phyloP scores from a whole-genome alignment of 306 rosid genomes.

The Gastrolobium bilobum region DNA sequence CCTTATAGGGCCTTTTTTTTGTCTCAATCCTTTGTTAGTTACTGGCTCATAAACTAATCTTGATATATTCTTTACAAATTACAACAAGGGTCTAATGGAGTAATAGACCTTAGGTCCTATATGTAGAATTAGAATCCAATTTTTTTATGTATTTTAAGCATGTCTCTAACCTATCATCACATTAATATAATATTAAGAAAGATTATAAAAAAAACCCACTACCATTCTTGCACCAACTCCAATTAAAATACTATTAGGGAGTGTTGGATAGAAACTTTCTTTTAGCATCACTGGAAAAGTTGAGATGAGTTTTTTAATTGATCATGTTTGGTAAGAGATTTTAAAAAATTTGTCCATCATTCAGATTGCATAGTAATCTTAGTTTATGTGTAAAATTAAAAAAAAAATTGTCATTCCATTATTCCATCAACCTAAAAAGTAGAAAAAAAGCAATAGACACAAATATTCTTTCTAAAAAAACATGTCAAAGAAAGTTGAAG shows the following conservation, averaged over 20 bases:
- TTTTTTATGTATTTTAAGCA: conserved; percentile 31
- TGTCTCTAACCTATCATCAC: conserved; percentile 14
- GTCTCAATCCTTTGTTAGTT: conserved; percentile 33
- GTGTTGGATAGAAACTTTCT: too few species aligned
- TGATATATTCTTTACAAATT: conserved; percentile 43
- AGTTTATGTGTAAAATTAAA: too few species aligned
- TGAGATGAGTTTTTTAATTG: too few species aligned
- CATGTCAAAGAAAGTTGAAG: too few species aligned
- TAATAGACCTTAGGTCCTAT: conserved; percentile 7
- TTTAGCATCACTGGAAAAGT: too few species aligned
- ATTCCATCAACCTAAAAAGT: too few species aligned
- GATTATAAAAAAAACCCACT: conserved; percentile 7
- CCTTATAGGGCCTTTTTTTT: conserved; percentile 15
- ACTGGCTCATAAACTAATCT: conserved; percentile 11
- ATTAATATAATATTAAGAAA: conserved; percentile 10
- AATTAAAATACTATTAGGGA: not conserved
- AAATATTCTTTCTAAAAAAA: too few species aligned
- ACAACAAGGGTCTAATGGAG: conserved; percentile 30
- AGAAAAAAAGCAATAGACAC: too few species aligned
- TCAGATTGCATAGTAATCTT: too few species aligned
- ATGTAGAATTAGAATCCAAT: not conserved
- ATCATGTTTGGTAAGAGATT: too few species aligned
- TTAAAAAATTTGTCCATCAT: too few species aligned
- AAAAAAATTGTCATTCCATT: too few species aligned
- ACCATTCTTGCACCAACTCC: conserved; percentile 31